Evolutionary conservation across 805 yeast species (phyloP).

Genomic region (Wickerhamiella occidentalis): DNA sequence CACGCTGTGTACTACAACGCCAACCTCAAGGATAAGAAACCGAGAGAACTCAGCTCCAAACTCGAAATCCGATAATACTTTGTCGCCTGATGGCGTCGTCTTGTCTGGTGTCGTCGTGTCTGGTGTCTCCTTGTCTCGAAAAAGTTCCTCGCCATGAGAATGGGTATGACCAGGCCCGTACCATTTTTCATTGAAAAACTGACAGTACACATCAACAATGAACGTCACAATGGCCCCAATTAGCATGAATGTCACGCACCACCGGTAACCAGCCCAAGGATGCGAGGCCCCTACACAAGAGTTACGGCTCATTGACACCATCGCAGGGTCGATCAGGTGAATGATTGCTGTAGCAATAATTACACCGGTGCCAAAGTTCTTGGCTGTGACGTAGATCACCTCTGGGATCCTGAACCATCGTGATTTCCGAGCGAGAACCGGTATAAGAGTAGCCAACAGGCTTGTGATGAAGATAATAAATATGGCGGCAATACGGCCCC

Average conservation of each 20-base stretch:
- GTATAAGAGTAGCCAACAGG: constrained; percentile 37
- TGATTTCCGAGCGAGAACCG: constrained; percentile 23
- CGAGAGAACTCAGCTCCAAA: constrained; percentile 32
- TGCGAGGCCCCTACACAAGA: constrained; percentile 35
- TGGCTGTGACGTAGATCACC: constrained; percentile 26
- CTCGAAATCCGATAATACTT: constrained; percentile 6
- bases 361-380: constrained; percentile 63
- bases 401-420: constrained; percentile 24
- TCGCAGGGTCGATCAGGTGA: constrained; percentile 41
- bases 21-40: constrained; percentile 53
- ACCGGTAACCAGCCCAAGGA: constrained; percentile 41
- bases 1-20: constrained; percentile 62
- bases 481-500: constrained; percentile 36
- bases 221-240: constrained; percentile 37
- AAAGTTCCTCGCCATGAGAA: constrained; percentile 26
- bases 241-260: constrained; percentile 44
- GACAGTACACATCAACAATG: constrained; percentile 38
- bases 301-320: constrained; percentile 25
- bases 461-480: constrained; percentile 48
- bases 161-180: constrained; percentile 3
- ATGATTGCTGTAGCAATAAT: constrained; percentile 66
- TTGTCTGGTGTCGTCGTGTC: no score
- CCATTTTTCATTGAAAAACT: constrained; percentile 27
- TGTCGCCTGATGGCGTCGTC: no score
- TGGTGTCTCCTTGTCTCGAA: no score